Percentiles rank a stretch among this genome's conserved stretches.
Conservation (phyloP, 1,139 yeast species). For the Arxiozyma slooffiae region DNA sequence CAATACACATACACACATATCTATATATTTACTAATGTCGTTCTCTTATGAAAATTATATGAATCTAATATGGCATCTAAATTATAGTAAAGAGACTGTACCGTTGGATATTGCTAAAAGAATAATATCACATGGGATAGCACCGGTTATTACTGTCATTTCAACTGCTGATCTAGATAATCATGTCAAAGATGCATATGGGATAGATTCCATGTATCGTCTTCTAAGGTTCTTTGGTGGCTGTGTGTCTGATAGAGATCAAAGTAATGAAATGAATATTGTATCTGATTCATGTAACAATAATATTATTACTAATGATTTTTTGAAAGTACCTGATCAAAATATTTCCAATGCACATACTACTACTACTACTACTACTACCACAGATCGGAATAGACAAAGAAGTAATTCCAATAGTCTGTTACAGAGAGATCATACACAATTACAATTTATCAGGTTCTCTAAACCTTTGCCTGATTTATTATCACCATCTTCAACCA, state of each 20-base stretch:
- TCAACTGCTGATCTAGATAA: constrained; percentile 24
- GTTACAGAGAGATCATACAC: constrained; percentile 26
- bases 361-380: not conserved
- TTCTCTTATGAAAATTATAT: constrained; percentile 26
- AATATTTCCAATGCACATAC: not conserved
- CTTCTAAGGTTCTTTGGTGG: constrained; percentile 28
- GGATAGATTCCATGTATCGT: constrained; percentile 26
- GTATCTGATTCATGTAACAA: not conserved
- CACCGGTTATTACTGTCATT: constrained; percentile 29
- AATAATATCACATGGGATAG: constrained; percentile 27
- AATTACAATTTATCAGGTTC: constrained; percentile 36
- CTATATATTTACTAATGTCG: constrained; percentile 2
- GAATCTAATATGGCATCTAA: constrained; percentile 26
- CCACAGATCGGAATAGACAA: constrained; percentile 1
- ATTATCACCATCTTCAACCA: constrained; percentile 8
- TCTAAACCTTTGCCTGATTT: constrained; percentile 38
- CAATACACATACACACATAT: not conserved
- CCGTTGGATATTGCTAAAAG: constrained; percentile 29
- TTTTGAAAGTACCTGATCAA: not conserved
- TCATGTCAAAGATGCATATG: constrained; percentile 22
- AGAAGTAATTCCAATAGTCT: constrained; percentile 27
- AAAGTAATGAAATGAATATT: constrained; percentile 17
- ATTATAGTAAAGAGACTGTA: constrained; percentile 19
- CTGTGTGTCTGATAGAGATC: constrained; percentile 31
- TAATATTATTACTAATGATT: not conserved